A percentile compares a stretch with the other conserved stretches of the same genome.
Evolutionary conservation across 2,329 filamentous ascomycete genomes (phyloP).

Genomic region (Hypomyces perniciosus): DNA sequence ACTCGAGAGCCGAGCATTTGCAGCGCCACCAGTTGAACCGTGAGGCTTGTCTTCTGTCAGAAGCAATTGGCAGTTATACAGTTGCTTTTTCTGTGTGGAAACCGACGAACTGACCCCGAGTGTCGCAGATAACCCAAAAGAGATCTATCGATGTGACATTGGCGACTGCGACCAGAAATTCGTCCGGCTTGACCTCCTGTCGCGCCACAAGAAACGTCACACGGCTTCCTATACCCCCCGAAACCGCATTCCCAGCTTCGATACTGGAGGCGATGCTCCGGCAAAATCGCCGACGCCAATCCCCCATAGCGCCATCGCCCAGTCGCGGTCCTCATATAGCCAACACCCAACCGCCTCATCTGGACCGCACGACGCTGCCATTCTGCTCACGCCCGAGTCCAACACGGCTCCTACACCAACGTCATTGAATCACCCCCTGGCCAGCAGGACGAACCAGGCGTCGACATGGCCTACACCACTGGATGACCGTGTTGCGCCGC

Average conservation of each 20-base stretch:
- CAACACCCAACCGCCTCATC: constrained; percentile 23
- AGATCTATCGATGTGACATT: constrained; percentile 72
- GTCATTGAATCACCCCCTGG: constrained; percentile 18
- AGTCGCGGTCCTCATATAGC: neutral
- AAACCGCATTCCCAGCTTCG: constrained; percentile 46
- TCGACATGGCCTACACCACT: constrained; percentile 27
- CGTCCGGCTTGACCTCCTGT: constrained; percentile 70
- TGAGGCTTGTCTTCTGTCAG: constrained; percentile 35
- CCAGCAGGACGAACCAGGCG: constrained; percentile 12
- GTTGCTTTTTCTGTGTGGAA: constrained; percentile 14
- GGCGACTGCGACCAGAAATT: constrained; percentile 70
- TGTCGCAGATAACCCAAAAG: constrained; percentile 64
- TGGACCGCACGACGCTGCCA: constrained; percentile 40
- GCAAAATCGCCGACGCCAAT: neutral
- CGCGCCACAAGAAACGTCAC: constrained; percentile 62
- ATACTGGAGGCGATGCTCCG: constrained; percentile 24
- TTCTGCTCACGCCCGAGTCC: constrained; percentile 39
- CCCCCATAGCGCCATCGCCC: neutral
- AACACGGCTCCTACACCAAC: constrained; percentile 23
- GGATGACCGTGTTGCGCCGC: constrained; percentile 25
- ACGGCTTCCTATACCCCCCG: constrained; percentile 47
- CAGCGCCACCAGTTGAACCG: constrained; percentile 79
- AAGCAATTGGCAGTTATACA: neutral
- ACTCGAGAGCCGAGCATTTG: constrained; percentile 74
- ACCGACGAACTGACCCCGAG: constrained; percentile 9